Conservation (phyloP, 2,329 filamentous ascomycete genomes). For the Aspergillus sp. region DNA sequence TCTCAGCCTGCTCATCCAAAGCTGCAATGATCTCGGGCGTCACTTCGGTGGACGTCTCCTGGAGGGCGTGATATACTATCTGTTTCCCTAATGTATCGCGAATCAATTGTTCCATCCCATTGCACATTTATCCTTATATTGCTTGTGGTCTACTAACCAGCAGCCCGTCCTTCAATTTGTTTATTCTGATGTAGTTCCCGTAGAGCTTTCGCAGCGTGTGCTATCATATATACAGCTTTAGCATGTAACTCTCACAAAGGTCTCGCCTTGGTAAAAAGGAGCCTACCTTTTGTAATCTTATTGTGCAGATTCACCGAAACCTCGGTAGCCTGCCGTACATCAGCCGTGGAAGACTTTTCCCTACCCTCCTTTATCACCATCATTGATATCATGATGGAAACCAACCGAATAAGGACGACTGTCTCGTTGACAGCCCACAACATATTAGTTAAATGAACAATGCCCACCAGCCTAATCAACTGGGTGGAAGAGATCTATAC, state of each 20-base stretch:
- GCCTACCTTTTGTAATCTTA: conserved; percentile 57
- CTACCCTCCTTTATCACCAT: background rate
- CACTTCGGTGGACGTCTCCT: conserved; percentile 54
- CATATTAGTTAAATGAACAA: conserved; percentile 7
- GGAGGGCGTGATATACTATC: conserved; percentile 59
- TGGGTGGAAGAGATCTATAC: conserved; percentile 27
- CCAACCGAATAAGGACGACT: conserved; percentile 58
- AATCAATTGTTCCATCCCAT: background rate
- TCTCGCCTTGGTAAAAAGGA: background rate
- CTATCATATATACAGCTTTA: conserved; percentile 30
- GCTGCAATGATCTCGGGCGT: conserved; percentile 52
- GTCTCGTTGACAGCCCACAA: conserved; percentile 7
- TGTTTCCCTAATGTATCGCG: conserved; percentile 57
- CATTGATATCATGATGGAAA: background rate
- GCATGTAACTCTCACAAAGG: background rate
- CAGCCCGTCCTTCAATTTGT: conserved; percentile 58
- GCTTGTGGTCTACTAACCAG: conserved; percentile 44
- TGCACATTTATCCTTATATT: background rate
- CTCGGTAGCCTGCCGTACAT: conserved; percentile 51
- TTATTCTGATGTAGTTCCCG: conserved; percentile 64
- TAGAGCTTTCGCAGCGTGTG: conserved; percentile 60
- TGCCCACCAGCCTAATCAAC: background rate
- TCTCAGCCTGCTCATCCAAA: conserved; percentile 52
- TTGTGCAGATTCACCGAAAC: conserved; percentile 64
- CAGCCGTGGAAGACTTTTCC: background rate